phyloP scores from a whole-genome alignment of 2,329 filamentous ascomycete species.

The Cercospora canescens region DNA sequence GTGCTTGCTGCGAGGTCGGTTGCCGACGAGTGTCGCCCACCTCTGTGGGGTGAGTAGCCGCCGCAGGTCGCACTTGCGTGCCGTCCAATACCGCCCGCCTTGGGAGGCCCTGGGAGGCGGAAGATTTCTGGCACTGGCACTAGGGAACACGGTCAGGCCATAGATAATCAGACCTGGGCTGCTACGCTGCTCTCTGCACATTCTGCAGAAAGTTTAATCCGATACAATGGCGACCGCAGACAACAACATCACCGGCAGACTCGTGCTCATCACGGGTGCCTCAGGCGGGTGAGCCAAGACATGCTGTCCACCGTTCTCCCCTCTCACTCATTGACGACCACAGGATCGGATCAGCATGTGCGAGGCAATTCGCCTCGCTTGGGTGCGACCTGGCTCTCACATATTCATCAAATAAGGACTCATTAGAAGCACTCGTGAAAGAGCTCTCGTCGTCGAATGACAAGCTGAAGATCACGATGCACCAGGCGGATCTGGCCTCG shows the following conservation, averaged over 20 bases:
- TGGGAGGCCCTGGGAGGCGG: not conserved
- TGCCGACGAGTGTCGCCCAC: not conserved
- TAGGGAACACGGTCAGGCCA: not conserved
- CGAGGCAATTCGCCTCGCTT: conserved; percentile 52
- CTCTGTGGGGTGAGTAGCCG: not conserved
- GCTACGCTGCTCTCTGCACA: not conserved
- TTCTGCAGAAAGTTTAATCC: not conserved
- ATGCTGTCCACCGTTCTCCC: not conserved
- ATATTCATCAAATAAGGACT: conserved; percentile 53
- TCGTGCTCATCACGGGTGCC: conserved; percentile 63
- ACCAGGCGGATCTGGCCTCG: conserved; percentile 59
- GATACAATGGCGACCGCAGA: conserved; percentile 21
- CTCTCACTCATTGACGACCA: not conserved
- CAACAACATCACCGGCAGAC: conserved; percentile 48
- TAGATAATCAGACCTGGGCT: not conserved
- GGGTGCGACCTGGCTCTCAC: conserved; percentile 60
- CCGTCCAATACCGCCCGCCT: not conserved
- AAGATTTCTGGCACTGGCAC: not conserved
- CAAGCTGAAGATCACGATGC: conserved; percentile 50
- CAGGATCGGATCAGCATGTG: conserved; percentile 60
- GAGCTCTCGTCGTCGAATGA: conserved; percentile 14
- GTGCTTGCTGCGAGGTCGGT: not conserved
- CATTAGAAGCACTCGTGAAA: conserved; percentile 47
- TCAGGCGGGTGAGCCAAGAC: conserved; percentile 42
- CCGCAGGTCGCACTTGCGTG: not conserved